These are phyloP conservation scores for Claviceps lovelessii DNA, from an alignment of 2,329 filamentous ascomycete species.

Conservation along the genomic window DNA sequence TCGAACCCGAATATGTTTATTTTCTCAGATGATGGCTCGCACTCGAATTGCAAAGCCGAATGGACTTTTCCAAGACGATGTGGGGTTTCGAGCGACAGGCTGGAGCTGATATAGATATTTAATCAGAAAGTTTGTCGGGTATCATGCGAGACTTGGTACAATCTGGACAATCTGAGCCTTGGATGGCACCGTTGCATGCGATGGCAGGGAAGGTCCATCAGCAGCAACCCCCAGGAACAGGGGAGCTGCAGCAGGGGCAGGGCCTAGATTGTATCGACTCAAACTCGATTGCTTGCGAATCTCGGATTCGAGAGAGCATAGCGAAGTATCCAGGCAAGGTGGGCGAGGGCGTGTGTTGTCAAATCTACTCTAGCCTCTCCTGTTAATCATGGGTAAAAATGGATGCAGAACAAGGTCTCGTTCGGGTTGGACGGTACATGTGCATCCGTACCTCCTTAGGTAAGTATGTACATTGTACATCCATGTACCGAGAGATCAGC, in stretches of 20 bases:
- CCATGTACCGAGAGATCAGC: background rate
- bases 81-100: conserved; percentile 5
- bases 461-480: background rate
- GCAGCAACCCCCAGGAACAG: background rate
- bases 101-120: conserved; percentile 1
- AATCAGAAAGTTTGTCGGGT: background rate
- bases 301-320: conserved; percentile 3
- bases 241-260: background rate
- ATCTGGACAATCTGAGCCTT: conserved; percentile 5
- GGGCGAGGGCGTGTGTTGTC: background rate
- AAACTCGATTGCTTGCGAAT: background rate
- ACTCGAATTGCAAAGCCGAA: background rate
- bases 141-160: background rate
- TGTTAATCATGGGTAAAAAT: background rate
- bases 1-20: background rate
- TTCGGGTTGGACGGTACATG: background rate
- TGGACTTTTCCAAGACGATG: background rate
- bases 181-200: conserved; percentile 1
- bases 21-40: background rate
- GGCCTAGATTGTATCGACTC: background rate
- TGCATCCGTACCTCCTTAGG: too few relatives aligned
- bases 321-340: background rate
- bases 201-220: background rate
- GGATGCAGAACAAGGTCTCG: background rate
- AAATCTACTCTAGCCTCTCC: background rate